These are phyloP conservation scores for Trametes coccinea DNA, from an alignment of 768 basidiomycete genomes.

Conservation along the genomic window DNA sequence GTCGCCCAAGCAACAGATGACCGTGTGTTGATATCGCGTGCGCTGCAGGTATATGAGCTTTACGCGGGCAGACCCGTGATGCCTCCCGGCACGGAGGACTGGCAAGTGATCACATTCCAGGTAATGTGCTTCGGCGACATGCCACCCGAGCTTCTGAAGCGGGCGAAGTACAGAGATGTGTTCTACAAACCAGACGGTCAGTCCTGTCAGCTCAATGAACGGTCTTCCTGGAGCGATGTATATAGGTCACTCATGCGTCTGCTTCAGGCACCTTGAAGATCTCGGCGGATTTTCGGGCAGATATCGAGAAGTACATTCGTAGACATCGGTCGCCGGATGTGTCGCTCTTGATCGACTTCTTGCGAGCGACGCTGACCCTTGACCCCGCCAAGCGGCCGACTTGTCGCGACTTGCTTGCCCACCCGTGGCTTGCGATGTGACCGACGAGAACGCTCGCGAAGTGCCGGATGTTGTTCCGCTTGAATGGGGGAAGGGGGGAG, in stretches of 20 bases:
- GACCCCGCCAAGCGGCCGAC: background rate
- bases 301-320: background rate
- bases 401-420: background rate
- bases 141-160: slow-evolving; percentile 3
- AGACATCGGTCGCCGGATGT: background rate
- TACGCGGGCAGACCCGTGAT: background rate
- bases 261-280: background rate
- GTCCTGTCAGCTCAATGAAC: background rate
- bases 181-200: slow-evolving; percentile 9
- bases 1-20: background rate
- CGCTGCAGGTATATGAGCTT: background rate
- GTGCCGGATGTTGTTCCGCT: too few species aligned
- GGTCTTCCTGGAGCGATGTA: background rate
- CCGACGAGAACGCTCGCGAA: background rate
- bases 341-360: background rate
- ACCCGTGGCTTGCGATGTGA: background rate
- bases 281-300: background rate
- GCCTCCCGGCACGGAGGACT: background rate
- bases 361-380: background rate
- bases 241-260: background rate
- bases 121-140: slow-evolving; percentile 1
- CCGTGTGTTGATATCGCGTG: background rate
- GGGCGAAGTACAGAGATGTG: background rate
- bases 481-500: too few species aligned
- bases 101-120: background rate